Evolutionary conservation across 106 monocot genomes (phyloP), one percentile per base, ranked within the genome.

Genomic region (Platanthera guangdongensis): DNA sequence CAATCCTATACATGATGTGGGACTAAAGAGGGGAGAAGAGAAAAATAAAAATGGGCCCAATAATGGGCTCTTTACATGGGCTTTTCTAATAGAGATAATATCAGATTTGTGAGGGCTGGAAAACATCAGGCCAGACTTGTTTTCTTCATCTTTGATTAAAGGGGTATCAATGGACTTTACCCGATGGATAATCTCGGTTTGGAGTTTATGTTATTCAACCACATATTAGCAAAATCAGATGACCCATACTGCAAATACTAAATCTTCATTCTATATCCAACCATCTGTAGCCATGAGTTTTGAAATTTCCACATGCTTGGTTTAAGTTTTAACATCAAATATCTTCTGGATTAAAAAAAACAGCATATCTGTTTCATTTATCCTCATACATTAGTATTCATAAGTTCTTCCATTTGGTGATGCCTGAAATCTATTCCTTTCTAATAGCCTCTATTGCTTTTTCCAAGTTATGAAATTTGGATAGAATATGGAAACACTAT

Each of bases 21-120:
- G n/a, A n/a, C n/a, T n/a, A n/a, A n/a, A n/a, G n/a, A n/a, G n/a
- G n/a, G n/a, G n/a, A n/a, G n/a, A n/a, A n/a, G n/a, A n/a, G n/a
- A n/a, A n/a, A n/a, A n/a, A n/a, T n/a, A n/a, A n/a, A n/a, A n/a
- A n/a, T n/a, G n/a, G n/a, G n/a, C n/a, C n/a, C n/a, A n/a, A n/a
- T n/a, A n/a, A n/a, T n/a, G n/a, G n/a, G n/a, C n/a, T n/a, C n/a
- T n/a, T n/a, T n/a, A n/a, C n/a, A n/a, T n/a, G n/a, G n/a, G n/a
- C n/a, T n/a, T n/a, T n/a, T n/a, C n/a, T n/a, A n/a, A n/a, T n/a
- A n/a, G n/a, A n/a, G 97, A 97, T 78, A 81, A 71, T 79, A 74
- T 97, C 64, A 94, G 94, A 75, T 92, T 86, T 84, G 89, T 97
- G 49, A 86, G 88, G 76, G 94, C 97, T 81, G 97, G 94, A 77